Evolutionary conservation across 129 eudicot species (phyloP).

Genomic region (Smallanthus sonchifolius): DNA sequence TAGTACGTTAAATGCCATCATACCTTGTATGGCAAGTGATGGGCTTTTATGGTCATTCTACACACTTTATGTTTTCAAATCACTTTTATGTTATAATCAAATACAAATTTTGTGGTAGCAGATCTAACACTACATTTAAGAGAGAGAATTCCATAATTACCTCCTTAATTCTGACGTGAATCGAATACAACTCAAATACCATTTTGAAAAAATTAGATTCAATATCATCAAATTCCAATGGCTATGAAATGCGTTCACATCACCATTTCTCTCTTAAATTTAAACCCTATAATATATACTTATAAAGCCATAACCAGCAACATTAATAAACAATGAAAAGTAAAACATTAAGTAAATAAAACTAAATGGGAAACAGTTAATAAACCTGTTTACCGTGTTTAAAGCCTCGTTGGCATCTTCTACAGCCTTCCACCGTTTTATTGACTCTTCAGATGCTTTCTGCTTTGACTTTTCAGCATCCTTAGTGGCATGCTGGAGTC

Average conservation of each 20-base stretch:
- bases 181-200: not conserved
- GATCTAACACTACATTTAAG: not conserved
- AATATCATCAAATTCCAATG: not conserved
- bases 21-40: not conserved
- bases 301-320: slow-evolving; percentile 6
- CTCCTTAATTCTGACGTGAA: not conserved
- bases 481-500: slow-evolving; percentile 44
- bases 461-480: slow-evolving; percentile 58
- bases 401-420: slow-evolving; percentile 76
- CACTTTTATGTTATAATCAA: not conserved
- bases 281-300: not conserved
- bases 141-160: not conserved
- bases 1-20: not conserved
- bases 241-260: not conserved
- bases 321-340: not conserved
- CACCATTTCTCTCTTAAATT: not conserved
- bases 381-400: slow-evolving; percentile 37
- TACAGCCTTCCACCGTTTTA: slow-evolving; percentile 65
- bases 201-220: not conserved
- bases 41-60: not conserved
- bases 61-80: not conserved
- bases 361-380: not conserved
- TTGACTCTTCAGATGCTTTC: slow-evolving; percentile 56
- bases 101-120: not conserved
- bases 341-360: not conserved